Base-by-base conservation (phyloP, 2,329 filamentous ascomycete species). In the Coccinonectria pachysandricola region DNA sequence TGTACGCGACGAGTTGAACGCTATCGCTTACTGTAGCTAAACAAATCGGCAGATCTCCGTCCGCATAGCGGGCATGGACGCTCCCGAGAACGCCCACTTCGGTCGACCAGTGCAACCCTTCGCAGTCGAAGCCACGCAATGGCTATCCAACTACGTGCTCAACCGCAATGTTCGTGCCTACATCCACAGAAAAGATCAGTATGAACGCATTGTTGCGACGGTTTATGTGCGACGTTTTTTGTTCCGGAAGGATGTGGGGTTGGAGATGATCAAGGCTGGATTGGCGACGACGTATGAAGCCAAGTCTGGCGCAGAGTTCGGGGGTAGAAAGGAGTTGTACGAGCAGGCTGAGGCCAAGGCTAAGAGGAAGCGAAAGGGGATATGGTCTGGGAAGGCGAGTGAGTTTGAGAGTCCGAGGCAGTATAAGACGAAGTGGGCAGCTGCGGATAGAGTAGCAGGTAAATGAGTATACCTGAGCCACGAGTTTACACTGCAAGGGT, bases 211-310 rank as follows among this genome's bases (percentile, higher is more conserved):
- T 5, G 85, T 98, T 2, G 86, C 79, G 10, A 91, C 83, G 1
- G 88, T 88, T 1, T 83, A 74, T 45, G 72, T 88, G 16, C 71
- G 84, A 24, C 69, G 65, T 30, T 69, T 75, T 43, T 55, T 84
- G 7, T 65, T 83, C 33, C 75, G 75, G 40, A 71, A 70, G 31
- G 87, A 98, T 52, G 81, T 98, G 5, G 86, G 88, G 3, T 59
- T 87, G 34, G 81, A 92, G 53, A 92, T 98, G 87, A 58, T 98
- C 35, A 82, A 75, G 57, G 67, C 62, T 12, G 91, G 91, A 1
- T 59, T 92, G 37, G 91, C 88, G 20, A 94, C 85, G 3, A 79
- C 91, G 3, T 98, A 96, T 52, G 91, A 96, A 58, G 88, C 85
- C 15, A 96, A 93, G 56, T 71, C 66, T 5, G 91, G 88, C 3